Evolutionary conservation across 805 yeast genomes (phyloP).

Genomic region (Metschnikowia corniflorae): DNA sequence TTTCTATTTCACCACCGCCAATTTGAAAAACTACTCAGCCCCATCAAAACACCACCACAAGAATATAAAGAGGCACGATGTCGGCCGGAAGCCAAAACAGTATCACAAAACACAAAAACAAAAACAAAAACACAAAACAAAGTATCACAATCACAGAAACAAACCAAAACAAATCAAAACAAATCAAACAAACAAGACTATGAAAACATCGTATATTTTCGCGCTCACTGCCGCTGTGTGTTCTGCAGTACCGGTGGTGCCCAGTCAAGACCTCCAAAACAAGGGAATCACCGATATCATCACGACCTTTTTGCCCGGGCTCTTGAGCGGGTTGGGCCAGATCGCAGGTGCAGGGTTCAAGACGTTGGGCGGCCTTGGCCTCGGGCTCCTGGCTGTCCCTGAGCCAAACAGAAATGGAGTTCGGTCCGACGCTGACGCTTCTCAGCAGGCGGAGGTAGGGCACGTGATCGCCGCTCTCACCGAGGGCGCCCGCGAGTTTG

Average conservation of each 20-base stretch:
- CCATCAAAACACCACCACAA: no score
- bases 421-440: not conserved
- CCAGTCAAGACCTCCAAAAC: not conserved
- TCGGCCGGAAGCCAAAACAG: no score
- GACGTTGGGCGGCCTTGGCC: not conserved
- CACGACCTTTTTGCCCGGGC: not conserved
- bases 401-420: not conserved
- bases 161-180: no score
- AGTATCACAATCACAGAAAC: no score
- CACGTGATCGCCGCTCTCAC: not conserved
- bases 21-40: no score
- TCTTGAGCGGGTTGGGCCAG: not conserved
- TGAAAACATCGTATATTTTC: not conserved
- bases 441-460: not conserved
- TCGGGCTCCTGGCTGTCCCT: no score
- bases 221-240: not conserved
- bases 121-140: no score
- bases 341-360: not conserved
- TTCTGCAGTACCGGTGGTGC: not conserved
- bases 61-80: no score
- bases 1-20: no score
- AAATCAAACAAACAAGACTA: no score
- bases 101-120: no score
- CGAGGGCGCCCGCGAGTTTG: slow-evolving; percentile 1
- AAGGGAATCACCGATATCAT: not conserved